These are phyloP conservation scores for Parathielavia hyrcaniae DNA, from an alignment of 495 filamentous ascomycete genomes.

Conservation along the genomic window DNA sequence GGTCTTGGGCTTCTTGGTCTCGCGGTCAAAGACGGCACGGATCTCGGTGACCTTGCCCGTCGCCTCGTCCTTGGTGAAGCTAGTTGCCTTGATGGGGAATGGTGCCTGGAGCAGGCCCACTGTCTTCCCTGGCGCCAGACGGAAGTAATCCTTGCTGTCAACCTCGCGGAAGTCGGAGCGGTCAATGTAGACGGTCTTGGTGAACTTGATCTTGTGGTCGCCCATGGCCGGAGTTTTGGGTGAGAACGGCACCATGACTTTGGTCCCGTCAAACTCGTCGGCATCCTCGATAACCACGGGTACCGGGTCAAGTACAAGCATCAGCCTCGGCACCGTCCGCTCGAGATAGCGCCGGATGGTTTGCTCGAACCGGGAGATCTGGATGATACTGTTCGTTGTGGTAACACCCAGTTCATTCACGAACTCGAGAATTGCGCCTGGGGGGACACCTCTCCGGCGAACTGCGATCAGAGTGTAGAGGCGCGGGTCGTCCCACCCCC, in stretches of 20 bases:
- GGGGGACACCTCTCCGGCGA: constrained; percentile 74
- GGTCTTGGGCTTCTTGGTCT: constrained; percentile 75
- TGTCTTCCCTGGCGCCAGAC: constrained; percentile 80
- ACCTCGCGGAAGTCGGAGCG: constrained; percentile 84
- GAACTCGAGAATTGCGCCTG: constrained; percentile 79
- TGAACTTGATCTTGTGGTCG: constrained; percentile 62
- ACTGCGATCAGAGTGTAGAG: constrained; percentile 86
- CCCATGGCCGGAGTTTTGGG: constrained; percentile 64
- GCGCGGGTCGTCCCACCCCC: constrained; percentile 83
- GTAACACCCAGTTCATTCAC: constrained; percentile 86
- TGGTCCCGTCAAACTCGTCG: constrained; percentile 53
- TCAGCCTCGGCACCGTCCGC: constrained; percentile 73
- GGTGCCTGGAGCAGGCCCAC: constrained; percentile 83
- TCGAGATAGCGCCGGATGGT: constrained; percentile 77
- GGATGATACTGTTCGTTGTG: constrained; percentile 63
- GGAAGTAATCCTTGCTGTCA: constrained; percentile 83
- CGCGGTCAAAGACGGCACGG: constrained; percentile 57
- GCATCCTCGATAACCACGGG: constrained; percentile 73
- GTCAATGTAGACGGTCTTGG: constrained; percentile 87
- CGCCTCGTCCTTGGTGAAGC: constrained; percentile 62
- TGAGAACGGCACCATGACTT: constrained; percentile 62
- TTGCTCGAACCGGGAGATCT: constrained; percentile 69
- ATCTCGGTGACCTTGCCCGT: constrained; percentile 67
- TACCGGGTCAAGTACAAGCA: constrained; percentile 79
- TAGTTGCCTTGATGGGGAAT: constrained; percentile 72